phyloP scores from a whole-genome alignment of 306 rosid species.

The Vigna radiata region DNA sequence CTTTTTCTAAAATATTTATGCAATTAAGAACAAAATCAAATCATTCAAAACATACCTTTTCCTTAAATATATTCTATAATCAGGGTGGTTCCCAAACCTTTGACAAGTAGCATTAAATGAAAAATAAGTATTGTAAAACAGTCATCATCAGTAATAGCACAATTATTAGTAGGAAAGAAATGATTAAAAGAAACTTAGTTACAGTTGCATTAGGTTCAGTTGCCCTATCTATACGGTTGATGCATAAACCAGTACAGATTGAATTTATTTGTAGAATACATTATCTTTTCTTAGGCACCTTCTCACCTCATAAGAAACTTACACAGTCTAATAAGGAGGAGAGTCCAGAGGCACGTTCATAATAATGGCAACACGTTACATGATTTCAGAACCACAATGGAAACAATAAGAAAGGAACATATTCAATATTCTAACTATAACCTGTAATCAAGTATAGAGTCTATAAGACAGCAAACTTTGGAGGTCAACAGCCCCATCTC shows the following conservation, averaged over 20 bases:
- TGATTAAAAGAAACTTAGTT: too few species aligned
- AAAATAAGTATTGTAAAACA: background rate
- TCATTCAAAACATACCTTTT: too few species aligned
- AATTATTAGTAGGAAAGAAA: too few species aligned
- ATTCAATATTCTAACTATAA: constrained; percentile 50
- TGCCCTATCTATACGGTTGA: background rate
- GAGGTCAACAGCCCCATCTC: constrained; percentile 62
- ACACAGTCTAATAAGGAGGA: constrained; percentile 9
- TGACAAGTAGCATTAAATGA: background rate
- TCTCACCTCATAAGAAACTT: background rate
- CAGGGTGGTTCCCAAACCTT: background rate
- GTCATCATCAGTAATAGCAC: background rate
- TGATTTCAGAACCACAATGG: constrained; percentile 25
- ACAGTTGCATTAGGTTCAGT: background rate
- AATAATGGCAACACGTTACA: background rate
- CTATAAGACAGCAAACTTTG: constrained; percentile 75
- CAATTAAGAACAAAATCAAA: too few species aligned
- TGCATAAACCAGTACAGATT: background rate
- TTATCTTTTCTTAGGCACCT: background rate
- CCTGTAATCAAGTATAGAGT: constrained; percentile 84
- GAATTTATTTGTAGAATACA: background rate
- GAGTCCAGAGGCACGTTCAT: constrained; percentile 2
- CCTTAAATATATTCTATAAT: too few species aligned
- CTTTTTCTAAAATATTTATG: too few species aligned
- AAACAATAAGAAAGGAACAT: constrained; percentile 19